Evolutionary conservation across 106 monocot genomes (phyloP).

Genomic region (Alisma plantagoaquatica): DNA sequence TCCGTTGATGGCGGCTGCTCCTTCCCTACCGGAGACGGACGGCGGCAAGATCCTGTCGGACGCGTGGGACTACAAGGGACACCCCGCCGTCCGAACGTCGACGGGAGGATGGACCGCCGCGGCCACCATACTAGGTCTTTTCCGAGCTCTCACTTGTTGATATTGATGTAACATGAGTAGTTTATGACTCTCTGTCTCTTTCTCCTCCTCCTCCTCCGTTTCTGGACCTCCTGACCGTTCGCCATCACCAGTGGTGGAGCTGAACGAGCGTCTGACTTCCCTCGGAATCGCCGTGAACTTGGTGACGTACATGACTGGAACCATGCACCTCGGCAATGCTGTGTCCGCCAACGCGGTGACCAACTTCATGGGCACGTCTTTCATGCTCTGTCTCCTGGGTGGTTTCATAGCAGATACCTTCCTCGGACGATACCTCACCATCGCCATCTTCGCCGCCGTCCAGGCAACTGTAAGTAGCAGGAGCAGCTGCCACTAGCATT

Average conservation of each 20-base stretch:
- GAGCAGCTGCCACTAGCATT: too few relatives aligned
- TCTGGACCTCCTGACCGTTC: neutral
- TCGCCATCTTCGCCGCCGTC: constrained; percentile 44
- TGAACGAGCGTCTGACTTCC: constrained; percentile 58
- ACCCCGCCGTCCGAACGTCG: constrained; percentile 30
- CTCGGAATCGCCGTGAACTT: constrained; percentile 71
- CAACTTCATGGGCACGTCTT: constrained; percentile 68
- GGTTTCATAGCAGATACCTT: constrained; percentile 72
- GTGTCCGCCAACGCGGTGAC: constrained; percentile 62
- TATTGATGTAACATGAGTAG: neutral
- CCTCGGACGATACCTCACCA: constrained; percentile 62
- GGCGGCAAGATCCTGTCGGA: constrained; percentile 34
- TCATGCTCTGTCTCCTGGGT: constrained; percentile 72
- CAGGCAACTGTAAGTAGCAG: constrained; percentile 28
- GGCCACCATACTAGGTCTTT: constrained; percentile 47
- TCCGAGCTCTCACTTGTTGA: neutral
- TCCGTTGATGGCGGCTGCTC: constrained; percentile 1
- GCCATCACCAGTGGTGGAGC: constrained; percentile 56
- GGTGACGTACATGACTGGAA: constrained; percentile 60
- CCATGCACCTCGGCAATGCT: constrained; percentile 71
- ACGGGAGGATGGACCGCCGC: constrained; percentile 66
- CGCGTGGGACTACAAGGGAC: constrained; percentile 68
- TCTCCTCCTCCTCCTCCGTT: neutral
- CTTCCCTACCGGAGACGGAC: constrained; percentile 18
- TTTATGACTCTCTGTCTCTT: neutral